Base-by-base conservation (phyloP, 139 green algal genomes). In the Chlamydomonas asymmetrica region DNA sequence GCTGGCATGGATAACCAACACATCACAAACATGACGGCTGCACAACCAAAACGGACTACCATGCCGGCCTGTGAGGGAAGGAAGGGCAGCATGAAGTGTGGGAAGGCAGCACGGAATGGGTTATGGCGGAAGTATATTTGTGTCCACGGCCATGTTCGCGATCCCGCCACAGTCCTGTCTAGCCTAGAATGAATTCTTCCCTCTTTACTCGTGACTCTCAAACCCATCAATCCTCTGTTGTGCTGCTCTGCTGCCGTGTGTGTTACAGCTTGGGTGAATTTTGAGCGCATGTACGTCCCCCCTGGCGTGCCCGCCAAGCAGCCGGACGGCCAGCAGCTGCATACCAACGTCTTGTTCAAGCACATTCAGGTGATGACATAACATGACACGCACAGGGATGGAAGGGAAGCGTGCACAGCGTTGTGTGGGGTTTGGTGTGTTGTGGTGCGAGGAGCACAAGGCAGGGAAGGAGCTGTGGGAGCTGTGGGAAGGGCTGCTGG, bases 281-380 rank as follows among this genome's bases (percentile, higher is more conserved):
- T 76, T 78, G 40, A 75, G 27, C 82, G 91, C 78, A 94, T 96
- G 81, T 84, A 52, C 2, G 50, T 84, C 31, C 70, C 82, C 5
- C 16, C 56, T n/a, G 23, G 60, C 4, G 66, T 65, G 43, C 78
- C 80, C 23, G 52, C 27, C 34, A 8, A 25, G 34, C 78, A 84
- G 73, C 5, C 5, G 1, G 54, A 63, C 1, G 45, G 49, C 27
- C 67, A 80, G 64, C 75, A 78, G 5, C 79, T 91, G n/a, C 60
- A 66, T 5, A 84, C 71, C 56, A 88, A 84, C 37, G 74, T 86
- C 6, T 65, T 93, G 38, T 92, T 91, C 75, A 84, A 91, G 62
- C 90, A 93, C 69, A 57, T 95, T 18, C 88, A 93, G 87, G 88
- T 89, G 29, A 41, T 72, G 1, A 35, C 16, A 34, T 23, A 52